Conservation (phyloP, 1,284 basidiomycete species). For the Calocybe gambosa region DNA sequence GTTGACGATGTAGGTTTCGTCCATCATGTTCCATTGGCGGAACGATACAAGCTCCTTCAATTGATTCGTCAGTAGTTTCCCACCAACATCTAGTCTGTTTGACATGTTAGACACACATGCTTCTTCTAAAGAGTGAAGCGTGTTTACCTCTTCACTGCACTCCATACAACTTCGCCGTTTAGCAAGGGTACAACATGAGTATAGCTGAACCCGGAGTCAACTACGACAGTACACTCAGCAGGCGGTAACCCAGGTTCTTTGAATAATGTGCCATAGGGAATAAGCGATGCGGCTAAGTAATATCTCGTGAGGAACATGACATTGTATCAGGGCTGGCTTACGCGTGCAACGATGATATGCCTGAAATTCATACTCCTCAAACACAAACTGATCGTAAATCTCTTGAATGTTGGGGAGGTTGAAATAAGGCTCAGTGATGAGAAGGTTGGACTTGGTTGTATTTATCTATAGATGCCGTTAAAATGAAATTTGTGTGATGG, state of each 20-base stretch:
- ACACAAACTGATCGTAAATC: slow-evolving; percentile 89
- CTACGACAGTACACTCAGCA: slow-evolving; percentile 77
- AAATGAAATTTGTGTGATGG: slow-evolving; percentile 1
- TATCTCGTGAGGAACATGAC: neutral
- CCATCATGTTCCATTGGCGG: slow-evolving; percentile 97
- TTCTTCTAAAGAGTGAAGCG: slow-evolving; percentile 9
- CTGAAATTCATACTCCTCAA: slow-evolving; percentile 93
- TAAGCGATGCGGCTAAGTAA: slow-evolving; percentile 64
- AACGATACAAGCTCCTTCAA: slow-evolving; percentile 92
- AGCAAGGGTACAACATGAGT: slow-evolving; percentile 89
- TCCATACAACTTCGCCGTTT: slow-evolving; percentile 67
- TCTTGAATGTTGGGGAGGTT: slow-evolving; percentile 89
- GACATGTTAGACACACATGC: slow-evolving; percentile 18
- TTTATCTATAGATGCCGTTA: slow-evolving; percentile 47
- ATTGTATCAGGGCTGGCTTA: slow-evolving; percentile 36
- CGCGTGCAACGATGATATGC: slow-evolving; percentile 79
- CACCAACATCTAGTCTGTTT: slow-evolving; percentile 83
- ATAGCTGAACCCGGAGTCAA: slow-evolving; percentile 91
- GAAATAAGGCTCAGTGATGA: slow-evolving; percentile 93
- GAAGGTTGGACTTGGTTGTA: slow-evolving; percentile 62
- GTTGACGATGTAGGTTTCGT: slow-evolving; percentile 90
- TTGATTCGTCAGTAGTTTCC: slow-evolving; percentile 91
- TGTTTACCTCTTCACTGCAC: slow-evolving; percentile 72
- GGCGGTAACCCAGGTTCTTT: slow-evolving; percentile 34
- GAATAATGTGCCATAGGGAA: slow-evolving; percentile 69